These are phyloP conservation scores for Triadica sebifera DNA, from an alignment of 345 rosid species.

Conservation along the genomic window DNA sequence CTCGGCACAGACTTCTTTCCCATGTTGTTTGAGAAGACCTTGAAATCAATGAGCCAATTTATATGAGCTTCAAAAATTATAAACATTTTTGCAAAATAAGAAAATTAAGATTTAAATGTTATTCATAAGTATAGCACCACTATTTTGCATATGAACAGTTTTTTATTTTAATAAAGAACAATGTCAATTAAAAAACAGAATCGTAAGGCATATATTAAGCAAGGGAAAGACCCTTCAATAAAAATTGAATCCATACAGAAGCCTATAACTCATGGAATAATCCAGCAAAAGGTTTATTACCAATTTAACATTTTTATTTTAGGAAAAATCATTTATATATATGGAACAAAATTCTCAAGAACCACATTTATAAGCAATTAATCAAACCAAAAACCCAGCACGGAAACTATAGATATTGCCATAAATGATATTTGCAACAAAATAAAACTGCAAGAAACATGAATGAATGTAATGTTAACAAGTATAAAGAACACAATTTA, in stretches of 20 bases:
- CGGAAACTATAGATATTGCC: not conserved
- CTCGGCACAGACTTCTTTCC: conserved; percentile 73
- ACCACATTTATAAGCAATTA: not conserved
- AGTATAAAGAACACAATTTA: conserved; percentile 3
- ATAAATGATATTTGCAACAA: not conserved
- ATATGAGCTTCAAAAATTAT: not conserved
- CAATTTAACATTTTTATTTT: not conserved
- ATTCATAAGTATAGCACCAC: not conserved
- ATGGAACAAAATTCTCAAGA: no score
- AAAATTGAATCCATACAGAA: not conserved
- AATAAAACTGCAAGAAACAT: not conserved
- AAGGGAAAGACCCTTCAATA: not conserved
- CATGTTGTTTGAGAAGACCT: conserved; percentile 92
- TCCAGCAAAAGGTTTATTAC: not conserved
- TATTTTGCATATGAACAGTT: not conserved
- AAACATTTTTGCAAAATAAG: not conserved
- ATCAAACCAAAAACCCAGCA: not conserved
- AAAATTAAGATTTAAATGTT: not conserved
- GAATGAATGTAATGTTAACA: not conserved
- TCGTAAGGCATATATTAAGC: not conserved
- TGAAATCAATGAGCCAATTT: conserved; percentile 17
- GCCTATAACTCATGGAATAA: not conserved
- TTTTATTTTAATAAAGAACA: not conserved
- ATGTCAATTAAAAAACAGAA: no score
- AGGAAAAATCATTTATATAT: no score